A percentile compares a stretch with the other conserved stretches of the same genome.
phyloP scores from a whole-genome alignment of 352 stramenopile species.

The Proteromonas lacertae region DNA sequence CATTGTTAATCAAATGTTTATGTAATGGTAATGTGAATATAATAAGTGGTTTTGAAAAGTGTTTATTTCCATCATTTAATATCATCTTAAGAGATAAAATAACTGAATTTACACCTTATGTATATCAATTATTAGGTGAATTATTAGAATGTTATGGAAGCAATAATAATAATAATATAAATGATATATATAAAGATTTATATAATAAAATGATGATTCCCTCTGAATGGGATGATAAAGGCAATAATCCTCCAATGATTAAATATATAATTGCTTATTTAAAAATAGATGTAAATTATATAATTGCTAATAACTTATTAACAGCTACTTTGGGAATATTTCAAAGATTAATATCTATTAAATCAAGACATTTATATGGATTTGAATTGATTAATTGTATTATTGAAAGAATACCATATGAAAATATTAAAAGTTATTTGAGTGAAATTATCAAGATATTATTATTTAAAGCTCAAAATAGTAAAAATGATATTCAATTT shows the following conservation, averaged over 20 bases:
- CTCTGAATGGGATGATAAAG: conserved; percentile 65
- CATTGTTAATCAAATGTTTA: conserved; percentile 39
- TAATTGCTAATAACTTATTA: conserved; percentile 30
- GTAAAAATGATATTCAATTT: no score
- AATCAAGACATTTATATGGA: no score
- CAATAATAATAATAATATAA: conserved; percentile 14
- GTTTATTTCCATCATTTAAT: conserved; percentile 79
- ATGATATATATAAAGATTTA: conserved; percentile 61
- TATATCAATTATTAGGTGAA: conserved; percentile 93
- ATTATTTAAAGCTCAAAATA: no score
- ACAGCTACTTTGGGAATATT: conserved; percentile 72
- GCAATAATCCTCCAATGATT: conserved; percentile 79
- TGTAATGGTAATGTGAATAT: no score
- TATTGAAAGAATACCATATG: no score
- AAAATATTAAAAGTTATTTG: no score
- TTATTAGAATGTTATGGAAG: conserved; percentile 56
- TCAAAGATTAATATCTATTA: conserved; percentile 74
- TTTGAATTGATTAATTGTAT: no score
- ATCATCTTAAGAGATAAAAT: conserved; percentile 82
- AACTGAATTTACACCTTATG: conserved; percentile 72
- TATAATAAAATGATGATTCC: conserved; percentile 68
- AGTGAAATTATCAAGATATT: no score
- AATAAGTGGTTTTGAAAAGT: conserved; percentile 43
- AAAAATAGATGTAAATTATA: conserved; percentile 40
- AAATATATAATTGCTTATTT: conserved; percentile 81